phyloP scores from a whole-genome alignment of 2,329 filamentous ascomycete species.

The Acephala macrosclerotiorum region DNA sequence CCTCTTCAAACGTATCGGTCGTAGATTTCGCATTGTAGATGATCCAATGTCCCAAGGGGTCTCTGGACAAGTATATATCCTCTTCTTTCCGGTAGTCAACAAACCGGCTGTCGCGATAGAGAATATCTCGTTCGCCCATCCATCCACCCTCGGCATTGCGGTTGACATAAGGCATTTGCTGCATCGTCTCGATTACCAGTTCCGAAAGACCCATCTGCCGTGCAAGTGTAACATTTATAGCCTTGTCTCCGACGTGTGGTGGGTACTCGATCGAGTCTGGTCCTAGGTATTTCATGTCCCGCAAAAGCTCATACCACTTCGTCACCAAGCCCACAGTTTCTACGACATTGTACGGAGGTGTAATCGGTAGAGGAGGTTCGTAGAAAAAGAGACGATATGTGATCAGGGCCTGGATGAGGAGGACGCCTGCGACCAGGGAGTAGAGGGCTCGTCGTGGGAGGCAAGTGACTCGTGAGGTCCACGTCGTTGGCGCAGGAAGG shows the following conservation, averaged over 20 bases:
- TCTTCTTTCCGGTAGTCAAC: conserved; percentile 10
- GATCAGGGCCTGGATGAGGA: conserved; percentile 5
- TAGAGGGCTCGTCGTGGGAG: conserved; percentile 8
- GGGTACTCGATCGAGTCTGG: conserved; percentile 15
- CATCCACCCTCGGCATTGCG: neutral
- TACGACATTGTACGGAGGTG: conserved; percentile 3
- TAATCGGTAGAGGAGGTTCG: conserved; percentile 1
- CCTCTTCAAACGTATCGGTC: conserved; percentile 10
- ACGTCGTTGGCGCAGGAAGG: conserved; percentile 1
- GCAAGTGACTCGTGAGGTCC: conserved; percentile 7
- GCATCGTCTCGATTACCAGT: conserved; percentile 12
- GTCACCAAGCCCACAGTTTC: conserved; percentile 11
- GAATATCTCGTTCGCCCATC: conserved; percentile 13
- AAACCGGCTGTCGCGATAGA: conserved; percentile 8
- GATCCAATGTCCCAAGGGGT: conserved; percentile 13
- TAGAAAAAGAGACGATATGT: conserved; percentile 8
- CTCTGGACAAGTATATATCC: conserved; percentile 10
- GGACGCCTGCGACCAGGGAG: conserved; percentile 1
- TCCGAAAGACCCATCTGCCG: conserved; percentile 5
- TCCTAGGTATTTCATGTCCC: conserved; percentile 19
- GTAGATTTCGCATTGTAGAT: conserved; percentile 8
- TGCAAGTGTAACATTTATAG: conserved; percentile 6
- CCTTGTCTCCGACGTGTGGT: conserved; percentile 11
- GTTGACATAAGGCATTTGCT: conserved; percentile 6
- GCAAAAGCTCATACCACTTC: conserved; percentile 15